Evolutionary conservation across 257 asterid species (phyloP).

Genomic region (Sherardia arvensis): DNA sequence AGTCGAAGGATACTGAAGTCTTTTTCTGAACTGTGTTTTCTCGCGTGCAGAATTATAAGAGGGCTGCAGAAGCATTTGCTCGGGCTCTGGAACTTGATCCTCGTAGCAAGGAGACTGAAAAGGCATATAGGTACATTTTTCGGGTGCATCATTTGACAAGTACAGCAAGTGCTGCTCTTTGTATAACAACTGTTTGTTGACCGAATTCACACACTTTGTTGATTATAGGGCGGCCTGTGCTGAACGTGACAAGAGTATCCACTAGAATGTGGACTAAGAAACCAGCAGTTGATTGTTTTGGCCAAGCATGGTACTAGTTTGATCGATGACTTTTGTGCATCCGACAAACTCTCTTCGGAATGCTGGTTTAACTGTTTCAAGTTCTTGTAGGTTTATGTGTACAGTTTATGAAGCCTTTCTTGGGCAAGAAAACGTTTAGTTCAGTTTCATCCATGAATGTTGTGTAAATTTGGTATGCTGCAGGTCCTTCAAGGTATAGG

Average conservation of each 20-base stretch:
- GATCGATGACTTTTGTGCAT: too few species aligned
- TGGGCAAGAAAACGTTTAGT: too few species aligned
- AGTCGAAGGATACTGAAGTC: not conserved
- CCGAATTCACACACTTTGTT: not conserved
- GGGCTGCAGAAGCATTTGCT: conserved; percentile 17
- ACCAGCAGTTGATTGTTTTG: too few species aligned
- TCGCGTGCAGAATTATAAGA: conserved; percentile 8
- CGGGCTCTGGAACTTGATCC: conserved; percentile 19
- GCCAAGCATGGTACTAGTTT: too few species aligned
- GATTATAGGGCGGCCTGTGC: not conserved
- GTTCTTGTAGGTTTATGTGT: too few species aligned
- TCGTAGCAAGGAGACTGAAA: conserved; percentile 12
- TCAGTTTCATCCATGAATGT: too few species aligned
- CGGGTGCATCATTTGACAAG: not conserved
- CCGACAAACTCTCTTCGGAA: too few species aligned
- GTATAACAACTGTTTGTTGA: not conserved
- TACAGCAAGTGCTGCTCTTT: not conserved
- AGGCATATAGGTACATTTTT: conserved; percentile 3
- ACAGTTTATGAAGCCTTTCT: too few species aligned
- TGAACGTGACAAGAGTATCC: not conserved
- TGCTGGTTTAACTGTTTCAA: too few species aligned
- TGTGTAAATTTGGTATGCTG: too few species aligned
- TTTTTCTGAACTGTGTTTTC: not conserved
- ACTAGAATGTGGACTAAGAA: not conserved
- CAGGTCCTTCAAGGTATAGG: too few species aligned